Evolutionary conservation across 148 eudicot species (phyloP), one percentile per base, ranked within the genome.

Genomic region (Chenopodium quinoa): DNA sequence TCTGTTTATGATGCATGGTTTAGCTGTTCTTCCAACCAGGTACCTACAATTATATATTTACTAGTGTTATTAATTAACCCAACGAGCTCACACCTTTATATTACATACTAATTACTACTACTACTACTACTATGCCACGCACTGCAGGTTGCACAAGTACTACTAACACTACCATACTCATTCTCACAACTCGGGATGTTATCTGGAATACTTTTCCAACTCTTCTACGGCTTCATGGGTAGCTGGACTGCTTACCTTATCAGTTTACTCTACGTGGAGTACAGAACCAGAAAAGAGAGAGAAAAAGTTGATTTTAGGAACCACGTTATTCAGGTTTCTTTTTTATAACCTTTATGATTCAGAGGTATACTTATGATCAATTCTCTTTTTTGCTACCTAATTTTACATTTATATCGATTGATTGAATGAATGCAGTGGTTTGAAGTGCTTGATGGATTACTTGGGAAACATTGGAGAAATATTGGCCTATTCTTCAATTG

Each of bases 1-100:
- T 94, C 98, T 0, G 97, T 90, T 76, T 94, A 92, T 87, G 98
- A 94, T 91, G 98, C 98, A 46, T 94, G 98, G 98, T 94, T 94
- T 68, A 91, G 92, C 82, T 92, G 97, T 79, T 84, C 97, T 83
- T 91, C 94, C 48, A 91, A 93, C 78, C 97, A 93, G 90, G 97
- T 76, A 27, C 47, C 6, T 66, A 37, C 4, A 31, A 31, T 31
- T 0, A 31, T 40, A 4, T 40, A 5, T 40, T 40, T 2, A 5
- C 8, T 40, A 0, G 44, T 40, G 8, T 5, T 40, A 40, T 40
- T 40, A 6, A 5, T 40, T 31, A 31, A 31, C 32, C 29, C 29
- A 27, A 27, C 27, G 27, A 27, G 0, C 27, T 27, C 27, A 27
- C 27, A 27, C 27, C 27, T 27, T 27, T 27, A 31, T 1, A 31